Percentiles rank a stretch among this genome's conserved stretches.
Conservation (phyloP, 2,329 filamentous ascomycete genomes). For the Cercospora sp. region DNA sequence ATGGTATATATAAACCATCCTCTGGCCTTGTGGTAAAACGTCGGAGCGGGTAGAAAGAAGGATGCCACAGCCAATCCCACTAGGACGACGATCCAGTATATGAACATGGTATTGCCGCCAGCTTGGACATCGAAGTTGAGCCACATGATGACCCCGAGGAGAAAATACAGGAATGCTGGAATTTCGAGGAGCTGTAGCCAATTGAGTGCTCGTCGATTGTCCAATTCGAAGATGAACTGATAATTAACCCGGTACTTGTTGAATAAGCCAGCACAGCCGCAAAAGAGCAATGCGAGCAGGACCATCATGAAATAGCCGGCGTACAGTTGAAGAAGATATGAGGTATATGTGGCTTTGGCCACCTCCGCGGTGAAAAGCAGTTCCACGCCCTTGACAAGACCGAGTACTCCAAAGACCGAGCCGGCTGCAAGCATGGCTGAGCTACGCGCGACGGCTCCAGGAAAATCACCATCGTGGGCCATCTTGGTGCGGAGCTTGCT, state of each 20-base stretch:
- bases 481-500: conserved; percentile 78
- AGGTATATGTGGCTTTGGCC: conserved; percentile 31
- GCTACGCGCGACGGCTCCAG: conserved; percentile 59
- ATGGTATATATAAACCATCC: conserved; percentile 85
- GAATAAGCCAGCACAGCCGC: conserved; percentile 82
- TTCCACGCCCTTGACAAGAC: conserved; percentile 43
- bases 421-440: conserved; percentile 50
- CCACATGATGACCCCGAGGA: conserved; percentile 79
- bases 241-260: conserved; percentile 87
- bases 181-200: conserved; percentile 88
- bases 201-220: conserved; percentile 75
- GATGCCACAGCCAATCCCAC: conserved; percentile 67
- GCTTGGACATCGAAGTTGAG: conserved; percentile 74
- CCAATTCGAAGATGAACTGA: conserved; percentile 85
- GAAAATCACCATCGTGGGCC: conserved; percentile 59
- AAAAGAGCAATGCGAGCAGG: conserved; percentile 79
- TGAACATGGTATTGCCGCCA: conserved; percentile 66
- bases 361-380: conserved; percentile 13
- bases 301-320: conserved; percentile 86
- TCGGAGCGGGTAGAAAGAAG: conserved; percentile 69
- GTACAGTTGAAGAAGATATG: conserved; percentile 65
- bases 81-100: conserved; percentile 84
- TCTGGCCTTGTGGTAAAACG: conserved; percentile 74
- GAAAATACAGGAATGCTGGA: conserved; percentile 77
- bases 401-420: conserved; percentile 46